Conservation (phyloP, 2,329 filamentous ascomycete species). For the Venturia aucupariae region DNA sequence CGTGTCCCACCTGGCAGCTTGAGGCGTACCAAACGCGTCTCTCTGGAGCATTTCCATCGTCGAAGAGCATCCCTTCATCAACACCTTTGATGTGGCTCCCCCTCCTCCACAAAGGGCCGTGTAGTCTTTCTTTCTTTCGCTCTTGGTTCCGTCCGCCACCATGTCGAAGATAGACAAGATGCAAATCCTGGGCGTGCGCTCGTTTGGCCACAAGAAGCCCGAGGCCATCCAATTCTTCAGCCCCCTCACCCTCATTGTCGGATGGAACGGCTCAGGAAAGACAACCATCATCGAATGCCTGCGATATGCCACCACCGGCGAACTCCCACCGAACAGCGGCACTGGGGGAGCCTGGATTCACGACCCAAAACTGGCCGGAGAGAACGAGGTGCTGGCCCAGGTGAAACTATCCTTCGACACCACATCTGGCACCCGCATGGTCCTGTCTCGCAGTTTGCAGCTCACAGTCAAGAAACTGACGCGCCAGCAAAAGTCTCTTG, state of each 20-base stretch:
- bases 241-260: constrained; percentile 91
- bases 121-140: no score
- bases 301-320: constrained; percentile 94
- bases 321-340: constrained; percentile 81
- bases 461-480: constrained; percentile 76
- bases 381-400: constrained; percentile 83
- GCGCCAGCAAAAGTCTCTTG: constrained; percentile 72
- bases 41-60: background rate
- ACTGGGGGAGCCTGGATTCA: constrained; percentile 89
- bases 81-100: background rate
- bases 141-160: background rate
- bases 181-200: constrained; percentile 73
- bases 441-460: constrained; percentile 75
- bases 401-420: constrained; percentile 82
- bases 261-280: constrained; percentile 95
- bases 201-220: constrained; percentile 65
- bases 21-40: background rate
- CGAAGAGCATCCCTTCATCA: background rate
- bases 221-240: constrained; percentile 83
- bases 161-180: constrained; percentile 73
- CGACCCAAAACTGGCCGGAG: constrained; percentile 83
- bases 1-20: no score
- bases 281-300: constrained; percentile 99
- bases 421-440: constrained; percentile 68
- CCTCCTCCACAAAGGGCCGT: background rate